Evolutionary conservation across 352 stramenopile genomes (phyloP), one percentile per base, ranked within the genome.

Genomic region (Phytophthora quininea): DNA sequence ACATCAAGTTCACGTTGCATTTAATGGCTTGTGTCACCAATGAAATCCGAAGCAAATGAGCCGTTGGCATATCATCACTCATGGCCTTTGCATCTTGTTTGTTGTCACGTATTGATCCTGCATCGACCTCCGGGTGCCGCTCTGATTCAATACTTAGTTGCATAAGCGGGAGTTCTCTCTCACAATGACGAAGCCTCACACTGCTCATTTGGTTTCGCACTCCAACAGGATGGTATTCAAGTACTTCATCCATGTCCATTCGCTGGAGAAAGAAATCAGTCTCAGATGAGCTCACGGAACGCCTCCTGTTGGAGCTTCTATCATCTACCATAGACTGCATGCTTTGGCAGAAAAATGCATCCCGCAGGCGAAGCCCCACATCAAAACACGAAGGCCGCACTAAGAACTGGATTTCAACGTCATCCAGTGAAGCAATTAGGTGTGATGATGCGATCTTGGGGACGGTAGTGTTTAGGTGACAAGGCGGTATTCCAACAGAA

Each of bases 21-120:
- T 90, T 91, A 58, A 96, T 88, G 1, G 86, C 82, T 64, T 96
- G 88, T 6, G 86, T 90, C 46, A 94, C 81, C 3, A 96, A 76
- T 14, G 76, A 90, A 10, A 96, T 64, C 3, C 73, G 56, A 8
- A 96, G 69, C 27, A 82, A 54, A 53, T 76, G 54, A n/a, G 68
- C 67, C 30, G 60, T 62, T 48, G 62, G 54, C 24, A 50, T 35
- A 5, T 60, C 61, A 58, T 76, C 56, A 48, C 9, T 24, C 9
- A 38, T 37, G 29, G 15, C 19, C 1, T 47, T 54, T 38, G n/a
- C 58, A 60, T 50, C 58, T 31, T 19, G 45, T 31, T 73, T 51
- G 42, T 62, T 45, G 15, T 80, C 66, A 54, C 62, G 40, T n/a
- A 54, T 45, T 2, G 54, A 49, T n/a, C 62, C 57, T 3, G 67